A percentile compares a stretch with the other conserved stretches of the same genome.
Conservation (phyloP, 2,329 filamentous ascomycete genomes). For the Chrysoporthe austroafricana region DNA sequence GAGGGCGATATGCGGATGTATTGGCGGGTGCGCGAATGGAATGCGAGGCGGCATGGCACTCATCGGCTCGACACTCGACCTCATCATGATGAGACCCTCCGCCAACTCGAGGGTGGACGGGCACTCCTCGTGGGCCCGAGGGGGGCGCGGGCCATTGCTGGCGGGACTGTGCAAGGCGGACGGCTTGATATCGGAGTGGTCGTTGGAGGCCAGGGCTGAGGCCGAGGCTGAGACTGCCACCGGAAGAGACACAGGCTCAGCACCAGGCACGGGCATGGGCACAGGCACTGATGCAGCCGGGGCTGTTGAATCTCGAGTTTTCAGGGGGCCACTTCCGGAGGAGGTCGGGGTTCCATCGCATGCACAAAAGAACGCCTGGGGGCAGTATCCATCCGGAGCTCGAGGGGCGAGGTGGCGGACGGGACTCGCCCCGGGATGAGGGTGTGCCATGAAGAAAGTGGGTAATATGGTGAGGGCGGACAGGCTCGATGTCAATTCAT, state of each 20-base stretch:
- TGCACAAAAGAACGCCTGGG: constrained; percentile 24
- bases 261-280: background rate
- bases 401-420: constrained; percentile 15
- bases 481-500: constrained; percentile 16
- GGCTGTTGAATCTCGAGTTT: background rate
- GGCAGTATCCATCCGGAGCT: constrained; percentile 15
- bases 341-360: constrained; percentile 13
- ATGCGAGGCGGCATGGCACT: constrained; percentile 23
- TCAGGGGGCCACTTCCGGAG: background rate
- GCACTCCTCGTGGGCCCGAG: background rate
- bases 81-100: constrained; percentile 27
- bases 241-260: background rate
- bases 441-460: constrained; percentile 24
- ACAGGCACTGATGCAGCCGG: background rate
- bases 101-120: constrained; percentile 25
- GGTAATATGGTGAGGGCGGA: constrained; percentile 7
- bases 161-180: background rate
- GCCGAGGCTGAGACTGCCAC: constrained; percentile 4
- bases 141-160: constrained; percentile 8
- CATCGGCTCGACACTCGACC: constrained; percentile 23
- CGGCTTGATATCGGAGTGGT: background rate
- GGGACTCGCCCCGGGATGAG: constrained; percentile 19
- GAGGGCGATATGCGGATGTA: background rate
- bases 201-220: constrained; percentile 3
- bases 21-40: constrained; percentile 15